Evolutionary conservation across 768 basidiomycete genomes (phyloP).

Genomic region (Lentinus tigrinus): DNA sequence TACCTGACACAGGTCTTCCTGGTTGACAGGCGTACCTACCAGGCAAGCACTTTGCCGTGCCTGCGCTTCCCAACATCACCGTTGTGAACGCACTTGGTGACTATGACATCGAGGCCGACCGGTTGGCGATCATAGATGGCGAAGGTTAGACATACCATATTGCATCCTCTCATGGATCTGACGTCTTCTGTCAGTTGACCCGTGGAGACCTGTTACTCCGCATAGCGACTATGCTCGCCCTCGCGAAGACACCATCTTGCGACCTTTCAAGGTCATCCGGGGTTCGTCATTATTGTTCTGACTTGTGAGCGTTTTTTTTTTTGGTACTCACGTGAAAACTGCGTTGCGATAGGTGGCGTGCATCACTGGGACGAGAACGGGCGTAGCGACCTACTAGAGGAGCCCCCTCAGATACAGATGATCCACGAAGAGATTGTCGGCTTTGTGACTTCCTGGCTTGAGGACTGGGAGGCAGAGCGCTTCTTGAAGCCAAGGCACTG

Average conservation of each 20-base stretch:
- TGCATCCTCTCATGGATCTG: not conserved
- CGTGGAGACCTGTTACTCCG: constrained; percentile 86
- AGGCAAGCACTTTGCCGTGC: constrained; percentile 73
- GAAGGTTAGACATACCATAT: constrained; percentile 48
- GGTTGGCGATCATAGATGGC: constrained; percentile 86
- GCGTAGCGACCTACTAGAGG: constrained; percentile 51
- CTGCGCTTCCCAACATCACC: constrained; percentile 73
- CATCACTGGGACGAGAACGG: constrained; percentile 84
- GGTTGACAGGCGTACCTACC: constrained; percentile 71
- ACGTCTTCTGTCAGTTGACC: constrained; percentile 58
- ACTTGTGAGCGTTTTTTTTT: not conserved
- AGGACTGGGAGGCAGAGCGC: constrained; percentile 35
- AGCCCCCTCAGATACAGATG: constrained; percentile 75
- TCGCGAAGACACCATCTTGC: constrained; percentile 66
- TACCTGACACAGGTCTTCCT: not conserved
- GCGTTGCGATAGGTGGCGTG: constrained; percentile 50
- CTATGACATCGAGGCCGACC: constrained; percentile 76
- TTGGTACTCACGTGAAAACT: not conserved
- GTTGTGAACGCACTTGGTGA: constrained; percentile 84
- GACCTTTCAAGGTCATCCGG: constrained; percentile 86
- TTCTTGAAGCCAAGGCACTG: not conserved
- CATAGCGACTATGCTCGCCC: constrained; percentile 72
- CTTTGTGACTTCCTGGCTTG: constrained; percentile 79
- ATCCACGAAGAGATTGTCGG: constrained; percentile 79
- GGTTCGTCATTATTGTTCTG: constrained; percentile 38